These are phyloP conservation scores for Didymellaceae sp. DNA, from an alignment of 2,329 filamentous ascomycete species.

Conservation along the genomic window DNA sequence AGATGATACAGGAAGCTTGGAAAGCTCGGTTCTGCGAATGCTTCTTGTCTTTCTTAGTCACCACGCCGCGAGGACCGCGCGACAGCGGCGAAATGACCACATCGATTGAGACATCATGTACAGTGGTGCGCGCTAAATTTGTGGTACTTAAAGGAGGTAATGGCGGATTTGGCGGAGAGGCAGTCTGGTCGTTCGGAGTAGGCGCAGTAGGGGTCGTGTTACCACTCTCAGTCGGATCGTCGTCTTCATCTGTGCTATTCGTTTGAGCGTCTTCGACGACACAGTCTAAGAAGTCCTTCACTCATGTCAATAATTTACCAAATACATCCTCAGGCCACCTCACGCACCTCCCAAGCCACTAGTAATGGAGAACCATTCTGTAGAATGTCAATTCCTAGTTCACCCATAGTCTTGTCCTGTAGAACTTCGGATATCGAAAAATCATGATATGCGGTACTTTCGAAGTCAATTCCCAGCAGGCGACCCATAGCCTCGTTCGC, in stretches of 20 bases:
- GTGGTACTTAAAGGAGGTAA: constrained; percentile 42
- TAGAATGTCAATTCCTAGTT: constrained; percentile 76
- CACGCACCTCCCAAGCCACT: constrained; percentile 58
- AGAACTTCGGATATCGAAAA: constrained; percentile 64
- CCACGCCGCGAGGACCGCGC: constrained; percentile 16
- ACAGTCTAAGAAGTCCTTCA: constrained; percentile 52
- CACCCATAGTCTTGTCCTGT: constrained; percentile 69
- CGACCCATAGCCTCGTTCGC: constrained; percentile 79
- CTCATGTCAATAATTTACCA: constrained; percentile 15
- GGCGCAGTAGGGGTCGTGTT: constrained; percentile 40
- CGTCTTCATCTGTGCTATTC: constrained; percentile 19
- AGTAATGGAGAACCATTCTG: constrained; percentile 66
- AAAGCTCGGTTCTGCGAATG: constrained; percentile 45
- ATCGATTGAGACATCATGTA: constrained; percentile 70
- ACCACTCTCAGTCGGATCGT: constrained; percentile 29
- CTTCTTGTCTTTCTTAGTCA: constrained; percentile 24
- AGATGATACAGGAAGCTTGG: constrained; percentile 77
- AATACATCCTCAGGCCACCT: background rate
- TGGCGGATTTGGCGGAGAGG: constrained; percentile 14
- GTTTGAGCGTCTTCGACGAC: constrained; percentile 48
- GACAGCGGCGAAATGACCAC: constrained; percentile 65
- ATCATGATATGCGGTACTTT: constrained; percentile 50
- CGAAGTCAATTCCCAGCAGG: constrained; percentile 66
- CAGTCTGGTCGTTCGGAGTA: constrained; percentile 10
- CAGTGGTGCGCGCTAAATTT: constrained; percentile 49